Evolutionary conservation across 345 rosid species (phyloP).

Genomic region (Rhizophora mangle): DNA sequence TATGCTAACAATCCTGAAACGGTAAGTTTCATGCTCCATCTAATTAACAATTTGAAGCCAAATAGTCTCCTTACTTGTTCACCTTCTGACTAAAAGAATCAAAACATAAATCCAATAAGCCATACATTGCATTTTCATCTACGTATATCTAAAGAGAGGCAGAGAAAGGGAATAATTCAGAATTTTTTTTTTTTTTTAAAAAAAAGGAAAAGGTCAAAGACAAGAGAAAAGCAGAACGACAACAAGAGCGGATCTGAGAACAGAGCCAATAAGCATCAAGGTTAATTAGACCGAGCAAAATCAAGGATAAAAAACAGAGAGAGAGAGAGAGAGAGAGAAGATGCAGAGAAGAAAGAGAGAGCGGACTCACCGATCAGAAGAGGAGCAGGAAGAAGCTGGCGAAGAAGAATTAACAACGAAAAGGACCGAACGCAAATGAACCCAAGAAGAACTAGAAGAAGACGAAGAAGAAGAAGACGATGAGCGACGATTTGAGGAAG

Average conservation of each 20-base stretch:
- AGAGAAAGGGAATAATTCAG: background rate
- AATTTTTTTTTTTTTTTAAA: background rate
- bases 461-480: constrained; percentile 49
- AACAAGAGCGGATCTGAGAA: constrained; percentile 20
- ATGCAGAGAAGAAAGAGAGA: background rate
- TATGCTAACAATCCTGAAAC: too few relatives aligned
- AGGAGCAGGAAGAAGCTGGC: constrained; percentile 60
- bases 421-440: constrained; percentile 85
- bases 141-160: too few relatives aligned
- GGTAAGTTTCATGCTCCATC: too few relatives aligned
- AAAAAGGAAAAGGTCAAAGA: background rate
- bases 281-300: background rate
- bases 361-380: constrained; percentile 75
- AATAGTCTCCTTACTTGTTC: too few relatives aligned
- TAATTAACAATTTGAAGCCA: too few relatives aligned
- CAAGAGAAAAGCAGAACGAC: constrained; percentile 1
- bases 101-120: too few relatives aligned
- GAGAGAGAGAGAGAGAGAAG: too few relatives aligned
- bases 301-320: background rate
- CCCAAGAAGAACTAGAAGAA: constrained; percentile 67
- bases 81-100: too few relatives aligned
- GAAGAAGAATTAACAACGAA: constrained; percentile 77
- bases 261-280: background rate
- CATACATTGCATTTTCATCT: too few relatives aligned
- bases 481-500: constrained; percentile 58